A percentile compares a stretch with the other conserved stretches of the same genome.
phyloP scores from a whole-genome alignment of 352 stramenopile genomes.

The Pythium myriotylum region DNA sequence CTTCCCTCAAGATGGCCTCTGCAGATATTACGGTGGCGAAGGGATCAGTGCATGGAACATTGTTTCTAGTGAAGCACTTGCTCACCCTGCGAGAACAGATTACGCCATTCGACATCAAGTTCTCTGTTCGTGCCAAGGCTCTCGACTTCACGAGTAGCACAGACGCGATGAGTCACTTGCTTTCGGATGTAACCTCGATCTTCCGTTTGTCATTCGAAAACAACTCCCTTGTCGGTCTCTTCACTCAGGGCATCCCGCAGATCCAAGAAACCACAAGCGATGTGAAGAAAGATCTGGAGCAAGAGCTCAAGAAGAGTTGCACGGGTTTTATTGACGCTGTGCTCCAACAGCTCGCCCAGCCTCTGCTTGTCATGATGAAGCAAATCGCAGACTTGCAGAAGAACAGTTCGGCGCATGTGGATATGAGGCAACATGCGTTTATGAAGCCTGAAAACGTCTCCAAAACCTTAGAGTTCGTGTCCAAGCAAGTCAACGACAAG shows the following conservation, averaged over 20 bases:
- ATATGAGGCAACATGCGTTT: slow-evolving; percentile 41
- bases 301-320: slow-evolving; percentile 81
- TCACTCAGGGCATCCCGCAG: slow-evolving; percentile 74
- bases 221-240: slow-evolving; percentile 59
- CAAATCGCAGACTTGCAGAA: slow-evolving; percentile 59
- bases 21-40: slow-evolving; percentile 60
- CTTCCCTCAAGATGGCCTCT: slow-evolving; percentile 75
- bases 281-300: slow-evolving; percentile 79
- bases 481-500: slow-evolving; percentile 39
- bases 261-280: slow-evolving; percentile 80
- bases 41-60: slow-evolving; percentile 56
- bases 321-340: slow-evolving; percentile 78
- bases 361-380: slow-evolving; percentile 65
- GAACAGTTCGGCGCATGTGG: not conserved
- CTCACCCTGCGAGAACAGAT: slow-evolving; percentile 85
- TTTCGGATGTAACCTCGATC: slow-evolving; percentile 64
- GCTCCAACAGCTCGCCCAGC: slow-evolving; percentile 57
- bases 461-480: slow-evolving; percentile 50
- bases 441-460: slow-evolving; percentile 40
- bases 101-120: slow-evolving; percentile 84
- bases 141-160: slow-evolving; percentile 78
- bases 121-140: slow-evolving; percentile 67
- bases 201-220: slow-evolving; percentile 66
- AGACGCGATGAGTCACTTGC: slow-evolving; percentile 72
- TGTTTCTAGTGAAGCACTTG: slow-evolving; percentile 85